Evolutionary conservation across 163 green algal genomes (phyloP), one percentile per base, ranked within the genome.

Genomic region (Volvox carteri): DNA sequence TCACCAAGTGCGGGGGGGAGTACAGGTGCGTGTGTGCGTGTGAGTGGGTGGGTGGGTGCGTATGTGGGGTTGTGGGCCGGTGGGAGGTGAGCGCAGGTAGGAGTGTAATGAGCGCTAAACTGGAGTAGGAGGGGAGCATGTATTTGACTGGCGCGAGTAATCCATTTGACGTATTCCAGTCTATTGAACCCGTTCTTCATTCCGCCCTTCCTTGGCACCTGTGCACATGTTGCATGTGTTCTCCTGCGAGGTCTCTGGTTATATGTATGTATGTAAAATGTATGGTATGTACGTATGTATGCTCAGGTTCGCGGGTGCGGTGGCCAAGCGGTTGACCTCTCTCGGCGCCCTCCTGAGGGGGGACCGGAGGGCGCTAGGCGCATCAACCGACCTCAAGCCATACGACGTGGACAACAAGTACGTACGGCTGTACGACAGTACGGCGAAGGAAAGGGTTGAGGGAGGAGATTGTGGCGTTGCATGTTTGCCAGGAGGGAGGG

Each of bases 331-430:
- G n/a, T 93, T 98, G 75, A 93, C 97, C 73, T 95, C 77, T 56
- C 92, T 98, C 70, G 96, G 96, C 0, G 96, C 96, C 33, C 92
- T 98, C 35, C 97, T 97, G 18, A 91, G 95, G 30, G 97, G 97
- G 28, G 97, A 99, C 92, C 92, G 97, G 30, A 86, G 95, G 37
- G 96, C 96, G 68, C 62, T 96, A 58, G 94, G 94, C 0, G 94
- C 94, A 11, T 92, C 90, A 4, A 80, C 80, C 33, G 90, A 94
- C 65, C 90, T 96, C n/a, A 95, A 95, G 90, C 76, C 76, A 21
- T 97, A 95, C 87, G 94, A 97, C 88, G 85, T 96, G 2, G 94
- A 97, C 85, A 96, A 94, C 90, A 91, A 90, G 84, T 94, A 56
- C 46, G 85, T 37, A 35, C 0, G 44, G 28, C 35, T n/a, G n/a